These are phyloP conservation scores for Gossypium mustelinum DNA, from an alignment of 345 rosid species.

Conservation along the genomic window DNA sequence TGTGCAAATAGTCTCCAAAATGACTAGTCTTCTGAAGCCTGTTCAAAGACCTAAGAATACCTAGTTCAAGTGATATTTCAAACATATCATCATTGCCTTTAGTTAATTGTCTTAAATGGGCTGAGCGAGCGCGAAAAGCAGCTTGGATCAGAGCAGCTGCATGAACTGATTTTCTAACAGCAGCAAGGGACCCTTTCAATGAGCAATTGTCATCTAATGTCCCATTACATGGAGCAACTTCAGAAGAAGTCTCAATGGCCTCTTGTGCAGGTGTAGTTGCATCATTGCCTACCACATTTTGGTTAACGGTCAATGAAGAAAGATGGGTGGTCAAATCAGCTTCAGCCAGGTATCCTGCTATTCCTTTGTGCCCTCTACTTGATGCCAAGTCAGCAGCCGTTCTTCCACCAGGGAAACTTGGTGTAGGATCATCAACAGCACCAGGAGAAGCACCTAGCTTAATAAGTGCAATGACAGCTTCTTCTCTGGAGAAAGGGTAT, in stretches of 20 bases:
- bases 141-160: constrained; percentile 63
- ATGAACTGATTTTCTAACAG: constrained; percentile 53
- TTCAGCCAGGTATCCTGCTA: constrained; percentile 60
- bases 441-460: constrained; percentile 51
- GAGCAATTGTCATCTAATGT: constrained; percentile 33
- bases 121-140: constrained; percentile 41
- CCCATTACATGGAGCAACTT: constrained; percentile 16
- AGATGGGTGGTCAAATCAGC: constrained; percentile 42
- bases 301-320: constrained; percentile 33
- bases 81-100: constrained; percentile 23
- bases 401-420: constrained; percentile 54
- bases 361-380: constrained; percentile 59
- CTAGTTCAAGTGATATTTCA: constrained; percentile 39
- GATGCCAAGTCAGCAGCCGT: constrained; percentile 65
- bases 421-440: constrained; percentile 57
- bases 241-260: constrained; percentile 23
- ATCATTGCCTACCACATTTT: constrained; percentile 19
- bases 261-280: constrained; percentile 26
- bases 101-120: constrained; percentile 36
- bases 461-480: constrained; percentile 49
- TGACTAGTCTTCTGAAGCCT: constrained; percentile 34
- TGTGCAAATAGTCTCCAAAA: constrained; percentile 58
- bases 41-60: constrained; percentile 43
- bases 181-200: constrained; percentile 58
- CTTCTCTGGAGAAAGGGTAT: constrained; percentile 42